phyloP scores from a whole-genome alignment of 371 early-diverging fungal species.

The Mucor mucedo region DNA sequence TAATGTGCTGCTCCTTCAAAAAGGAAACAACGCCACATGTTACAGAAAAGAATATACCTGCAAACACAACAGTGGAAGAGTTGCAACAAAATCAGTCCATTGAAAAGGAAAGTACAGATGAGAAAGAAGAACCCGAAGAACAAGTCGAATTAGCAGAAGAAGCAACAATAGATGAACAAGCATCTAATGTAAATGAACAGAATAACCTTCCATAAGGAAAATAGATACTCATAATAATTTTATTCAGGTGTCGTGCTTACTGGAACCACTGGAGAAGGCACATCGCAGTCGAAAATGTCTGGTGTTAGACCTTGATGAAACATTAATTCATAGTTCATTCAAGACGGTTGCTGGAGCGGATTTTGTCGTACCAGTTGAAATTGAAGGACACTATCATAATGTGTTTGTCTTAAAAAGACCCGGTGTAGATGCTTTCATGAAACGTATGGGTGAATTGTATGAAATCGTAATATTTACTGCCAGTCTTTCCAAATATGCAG shows the following conservation, averaged over 20 bases:
- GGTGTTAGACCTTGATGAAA: constrained; percentile 67
- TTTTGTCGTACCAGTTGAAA: constrained; percentile 83
- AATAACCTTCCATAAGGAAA: no score
- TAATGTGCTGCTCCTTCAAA: constrained; percentile 1
- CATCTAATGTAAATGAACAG: constrained; percentile 1
- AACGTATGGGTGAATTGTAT: constrained; percentile 80
- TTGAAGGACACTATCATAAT: constrained; percentile 85
- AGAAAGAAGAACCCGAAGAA: neutral
- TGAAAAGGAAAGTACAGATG: neutral
- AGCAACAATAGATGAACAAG: constrained; percentile 7
- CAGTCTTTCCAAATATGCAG: constrained; percentile 92
- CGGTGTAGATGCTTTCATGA: constrained; percentile 88
- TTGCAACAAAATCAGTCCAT: neutral
- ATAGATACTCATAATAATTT: no score
- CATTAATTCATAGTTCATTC: constrained; percentile 62
- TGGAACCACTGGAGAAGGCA: constrained; percentile 17
- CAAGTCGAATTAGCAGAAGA: constrained; percentile 3
- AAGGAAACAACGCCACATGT: neutral
- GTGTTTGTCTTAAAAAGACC: constrained; percentile 95
- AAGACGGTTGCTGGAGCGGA: constrained; percentile 75
- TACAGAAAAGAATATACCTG: neutral
- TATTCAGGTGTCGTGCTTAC: neutral
- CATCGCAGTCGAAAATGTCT: constrained; percentile 48
- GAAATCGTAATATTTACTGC: constrained; percentile 96
- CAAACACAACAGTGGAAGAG: neutral